Evolutionary conservation across 2,329 filamentous ascomycete genomes (phyloP).

Genomic region (Calonectria fujianensis): DNA sequence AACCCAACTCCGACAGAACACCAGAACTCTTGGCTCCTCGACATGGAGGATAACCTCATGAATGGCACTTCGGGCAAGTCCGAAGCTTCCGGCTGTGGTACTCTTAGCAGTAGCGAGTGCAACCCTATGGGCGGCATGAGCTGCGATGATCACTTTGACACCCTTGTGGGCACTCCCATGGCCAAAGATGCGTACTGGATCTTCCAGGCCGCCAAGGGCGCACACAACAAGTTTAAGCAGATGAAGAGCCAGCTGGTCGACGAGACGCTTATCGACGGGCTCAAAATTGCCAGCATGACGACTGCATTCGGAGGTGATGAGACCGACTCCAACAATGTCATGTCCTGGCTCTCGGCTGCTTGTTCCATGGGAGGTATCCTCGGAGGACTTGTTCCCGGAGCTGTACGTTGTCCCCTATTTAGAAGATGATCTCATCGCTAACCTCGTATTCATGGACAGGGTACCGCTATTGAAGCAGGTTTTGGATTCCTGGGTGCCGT

Average conservation of each 20-base stretch:
- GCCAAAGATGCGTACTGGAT: slow-evolving; percentile 11
- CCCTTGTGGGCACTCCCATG: neutral
- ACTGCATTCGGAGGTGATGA: slow-evolving; percentile 7
- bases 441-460: neutral
- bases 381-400: slow-evolving; percentile 11
- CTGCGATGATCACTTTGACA: slow-evolving; percentile 10
- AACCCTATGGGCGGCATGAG: slow-evolving; percentile 12
- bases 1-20: neutral
- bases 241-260: slow-evolving; percentile 21
- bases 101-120: slow-evolving; percentile 6
- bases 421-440: neutral
- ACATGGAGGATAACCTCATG: slow-evolving; percentile 13
- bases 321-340: neutral
- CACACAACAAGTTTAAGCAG: slow-evolving; percentile 11
- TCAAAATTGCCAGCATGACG: slow-evolving; percentile 13
- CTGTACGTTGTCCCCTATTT: neutral
- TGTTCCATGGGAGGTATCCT: slow-evolving; percentile 16
- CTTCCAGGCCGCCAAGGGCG: slow-evolving; percentile 17
- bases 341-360: slow-evolving; percentile 5
- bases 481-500: neutral
- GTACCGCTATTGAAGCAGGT: slow-evolving; percentile 4
- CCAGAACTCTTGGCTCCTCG: slow-evolving; percentile 10
- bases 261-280: neutral
- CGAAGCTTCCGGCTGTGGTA: slow-evolving; percentile 4
- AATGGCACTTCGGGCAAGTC: slow-evolving; percentile 17